Percentiles rank a stretch among this genome's conserved stretches.
These are phyloP conservation scores for Trichaptum fuscoviolaceum DNA, from an alignment of 768 basidiomycete species.

Conservation along the genomic window DNA sequence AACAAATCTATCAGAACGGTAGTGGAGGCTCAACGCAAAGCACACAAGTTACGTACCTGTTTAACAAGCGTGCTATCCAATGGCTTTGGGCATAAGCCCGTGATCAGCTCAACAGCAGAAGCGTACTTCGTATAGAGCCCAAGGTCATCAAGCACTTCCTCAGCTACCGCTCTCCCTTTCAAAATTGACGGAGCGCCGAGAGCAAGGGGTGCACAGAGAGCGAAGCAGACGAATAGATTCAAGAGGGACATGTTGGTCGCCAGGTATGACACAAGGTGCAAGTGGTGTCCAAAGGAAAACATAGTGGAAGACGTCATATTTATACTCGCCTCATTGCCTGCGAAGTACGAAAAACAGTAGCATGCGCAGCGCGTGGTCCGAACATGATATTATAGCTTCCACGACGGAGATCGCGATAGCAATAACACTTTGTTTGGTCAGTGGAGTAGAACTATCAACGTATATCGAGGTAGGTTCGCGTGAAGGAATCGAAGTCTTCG, in stretches of 20 bases:
- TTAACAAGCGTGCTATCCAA: conserved; percentile 38
- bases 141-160: conserved; percentile 28
- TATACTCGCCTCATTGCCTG: not conserved
- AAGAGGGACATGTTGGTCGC: not conserved
- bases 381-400: not conserved
- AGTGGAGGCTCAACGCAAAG: not conserved
- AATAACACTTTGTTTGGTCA: not conserved
- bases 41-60: conserved; percentile 28
- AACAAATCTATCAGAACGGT: not conserved
- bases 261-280: not conserved
- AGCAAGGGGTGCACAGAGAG: not conserved
- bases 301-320: not conserved
- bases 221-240: not conserved
- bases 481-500: not conserved
- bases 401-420: not conserved
- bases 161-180: not conserved
- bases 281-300: not conserved
- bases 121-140: conserved; percentile 45
- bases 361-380: not conserved
- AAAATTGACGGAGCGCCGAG: not conserved
- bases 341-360: not conserved
- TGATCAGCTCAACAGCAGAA: conserved; percentile 36
- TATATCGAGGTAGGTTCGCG: not conserved
- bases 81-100: conserved; percentile 34
- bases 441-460: not conserved